Evolutionary conservation across 305 asterid species (phyloP).

Genomic region (Fraxinus ornus): DNA sequence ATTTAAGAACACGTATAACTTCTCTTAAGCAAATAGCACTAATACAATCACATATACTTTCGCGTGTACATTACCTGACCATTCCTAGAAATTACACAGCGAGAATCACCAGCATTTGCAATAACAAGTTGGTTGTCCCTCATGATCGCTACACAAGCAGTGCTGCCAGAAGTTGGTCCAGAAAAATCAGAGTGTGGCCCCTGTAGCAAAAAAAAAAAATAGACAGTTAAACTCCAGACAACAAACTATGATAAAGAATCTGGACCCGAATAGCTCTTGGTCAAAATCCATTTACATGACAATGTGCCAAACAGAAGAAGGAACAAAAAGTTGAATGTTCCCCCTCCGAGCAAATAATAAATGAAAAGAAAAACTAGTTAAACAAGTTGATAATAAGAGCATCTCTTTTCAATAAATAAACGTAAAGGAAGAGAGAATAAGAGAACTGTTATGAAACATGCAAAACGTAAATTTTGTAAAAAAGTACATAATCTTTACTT

Average conservation of each 20-base stretch:
- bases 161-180: slow-evolving; percentile 90
- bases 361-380: not conserved
- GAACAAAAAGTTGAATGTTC: not conserved
- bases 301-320: not conserved
- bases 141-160: slow-evolving; percentile 85
- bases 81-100: slow-evolving; percentile 91
- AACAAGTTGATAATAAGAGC: not conserved
- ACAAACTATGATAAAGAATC: not conserved
- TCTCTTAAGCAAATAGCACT: not conserved
- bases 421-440: not conserved
- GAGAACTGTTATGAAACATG: not conserved
- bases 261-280: not conserved
- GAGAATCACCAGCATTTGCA: slow-evolving; percentile 97
- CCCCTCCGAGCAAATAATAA: not conserved
- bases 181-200: slow-evolving; percentile 95
- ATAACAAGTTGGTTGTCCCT: slow-evolving; percentile 78
- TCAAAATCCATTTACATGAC: not conserved
- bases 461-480: not conserved
- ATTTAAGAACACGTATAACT: not conserved
- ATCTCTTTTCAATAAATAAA: not conserved
- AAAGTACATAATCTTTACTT: not conserved
- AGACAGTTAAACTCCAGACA: not conserved
- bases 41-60: not conserved
- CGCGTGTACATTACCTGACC: slow-evolving; percentile 61
- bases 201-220: slow-evolving; percentile 32